Conservation (phyloP, 108 stramenopile genomes). For the Parmales sp. region DNA sequence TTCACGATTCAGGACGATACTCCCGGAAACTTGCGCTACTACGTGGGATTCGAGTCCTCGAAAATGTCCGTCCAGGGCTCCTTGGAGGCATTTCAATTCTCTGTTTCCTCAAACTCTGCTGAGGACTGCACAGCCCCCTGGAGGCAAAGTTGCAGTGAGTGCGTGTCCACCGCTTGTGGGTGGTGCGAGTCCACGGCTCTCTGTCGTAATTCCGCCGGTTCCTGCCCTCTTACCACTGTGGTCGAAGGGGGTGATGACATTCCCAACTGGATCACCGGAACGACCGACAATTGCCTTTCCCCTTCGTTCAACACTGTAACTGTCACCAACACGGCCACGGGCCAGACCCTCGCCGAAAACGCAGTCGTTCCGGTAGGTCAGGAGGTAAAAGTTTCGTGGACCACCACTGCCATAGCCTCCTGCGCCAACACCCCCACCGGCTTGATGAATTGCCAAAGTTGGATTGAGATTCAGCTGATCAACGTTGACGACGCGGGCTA, state of each 20-base stretch:
- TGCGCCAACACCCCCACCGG: too few species aligned
- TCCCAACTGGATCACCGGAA: neutral
- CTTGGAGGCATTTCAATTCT: neutral
- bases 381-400: neutral
- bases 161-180: neutral
- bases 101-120: neutral
- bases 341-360: neutral
- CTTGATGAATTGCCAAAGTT: too few species aligned
- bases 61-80: neutral
- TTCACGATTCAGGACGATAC: constrained; percentile 1
- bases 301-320: neutral
- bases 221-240: neutral
- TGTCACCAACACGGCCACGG: neutral
- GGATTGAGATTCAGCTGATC: neutral
- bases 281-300: neutral
- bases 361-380: neutral
- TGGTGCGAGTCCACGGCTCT: neutral
- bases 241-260: neutral
- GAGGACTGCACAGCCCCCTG: neutral
- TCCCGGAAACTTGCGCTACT: neutral
- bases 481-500: neutral
- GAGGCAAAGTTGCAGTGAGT: neutral
- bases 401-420: neutral
- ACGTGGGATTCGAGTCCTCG: neutral
- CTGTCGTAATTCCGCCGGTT: neutral